Evolutionary conservation across 2,329 filamentous ascomycete genomes (phyloP).

Genomic region (Chalara sp.): DNA sequence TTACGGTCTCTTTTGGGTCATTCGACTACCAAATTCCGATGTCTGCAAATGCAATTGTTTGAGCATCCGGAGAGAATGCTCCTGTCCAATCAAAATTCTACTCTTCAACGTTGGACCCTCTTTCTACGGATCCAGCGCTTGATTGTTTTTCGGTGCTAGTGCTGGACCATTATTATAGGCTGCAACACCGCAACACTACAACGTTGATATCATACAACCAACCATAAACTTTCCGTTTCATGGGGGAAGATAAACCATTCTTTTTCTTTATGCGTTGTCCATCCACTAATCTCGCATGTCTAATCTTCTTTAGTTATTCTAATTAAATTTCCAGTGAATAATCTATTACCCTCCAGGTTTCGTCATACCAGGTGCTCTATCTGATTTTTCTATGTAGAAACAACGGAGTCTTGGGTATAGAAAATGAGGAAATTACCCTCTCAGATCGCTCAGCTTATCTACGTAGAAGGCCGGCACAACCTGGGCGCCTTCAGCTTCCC

Average conservation of each 20-base stretch:
- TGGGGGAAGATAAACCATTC: neutral
- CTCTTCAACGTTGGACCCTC: no score
- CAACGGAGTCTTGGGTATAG: neutral
- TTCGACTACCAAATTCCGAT: no score
- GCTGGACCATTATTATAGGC: no score
- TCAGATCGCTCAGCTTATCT: constrained; percentile 75
- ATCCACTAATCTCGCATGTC: neutral
- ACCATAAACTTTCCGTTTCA: no score
- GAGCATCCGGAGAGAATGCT: no score
- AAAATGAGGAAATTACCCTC: constrained; percentile 24
- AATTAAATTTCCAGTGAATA: neutral
- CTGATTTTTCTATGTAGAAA: neutral
- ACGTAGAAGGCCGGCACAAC: constrained; percentile 78
- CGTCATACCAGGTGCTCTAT: neutral
- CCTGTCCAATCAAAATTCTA: no score
- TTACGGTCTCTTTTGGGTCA: neutral
- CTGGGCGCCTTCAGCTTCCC: constrained; percentile 60
- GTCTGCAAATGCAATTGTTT: no score
- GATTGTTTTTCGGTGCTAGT: no score
- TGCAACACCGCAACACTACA: no score
- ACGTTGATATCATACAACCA: no score
- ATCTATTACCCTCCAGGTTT: no score
- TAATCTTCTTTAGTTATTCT: neutral
- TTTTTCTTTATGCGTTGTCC: neutral
- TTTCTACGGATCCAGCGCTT: no score